Evolutionary conservation across 106 monocot genomes (phyloP), one percentile per base, ranked within the genome.

Genomic region (Iris macrosiphon): DNA sequence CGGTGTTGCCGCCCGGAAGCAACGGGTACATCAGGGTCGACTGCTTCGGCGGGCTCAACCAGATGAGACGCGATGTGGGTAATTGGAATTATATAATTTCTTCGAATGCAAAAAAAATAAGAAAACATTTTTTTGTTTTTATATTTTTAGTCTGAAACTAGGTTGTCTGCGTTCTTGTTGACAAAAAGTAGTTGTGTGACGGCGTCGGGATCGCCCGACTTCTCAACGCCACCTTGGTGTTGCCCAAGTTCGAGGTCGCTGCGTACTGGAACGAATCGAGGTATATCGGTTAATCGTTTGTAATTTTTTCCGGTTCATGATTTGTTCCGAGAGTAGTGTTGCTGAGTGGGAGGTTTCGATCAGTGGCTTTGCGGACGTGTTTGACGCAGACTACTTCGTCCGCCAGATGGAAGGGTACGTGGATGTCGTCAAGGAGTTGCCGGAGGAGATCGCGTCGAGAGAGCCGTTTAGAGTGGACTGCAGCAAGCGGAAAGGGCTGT

Each of bases 251-350:
- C 59, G 85, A 96, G 64, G 95, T 74, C 16, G 89, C 95, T 17
- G 95, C 89, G 2, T 96, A 96, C 35, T 96, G 95, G 95, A 96
- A 96, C 41, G 95, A 96, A 60, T 75, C 95, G 6, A 96, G 89
- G 95, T 89, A 59, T 2, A 2, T 1, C 31, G 22, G 10, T 40
- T 7, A 29, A 22, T n/a, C n/a, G n/a, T n/a, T n/a, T n/a, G n/a
- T n/a, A n/a, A n/a, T n/a, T n/a, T n/a, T n/a, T n/a, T n/a, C n/a
- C n/a, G n/a, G n/a, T n/a, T n/a, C n/a, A 2, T 22, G 0, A 0
- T 58, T 17, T 19, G 40, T 14, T 44, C 40, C 15, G 4, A 56
- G n/a, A 40, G 34, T 5, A 28, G 8, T 58, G 18, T 20, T 25
- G 31, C 64, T 74, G 57, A 65, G 64, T 62, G 31, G 21, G 37